Evolutionary conservation across 345 rosid genomes (phyloP), one percentile per base, ranked within the genome.

Genomic region (Gynandropsis gynandra): DNA sequence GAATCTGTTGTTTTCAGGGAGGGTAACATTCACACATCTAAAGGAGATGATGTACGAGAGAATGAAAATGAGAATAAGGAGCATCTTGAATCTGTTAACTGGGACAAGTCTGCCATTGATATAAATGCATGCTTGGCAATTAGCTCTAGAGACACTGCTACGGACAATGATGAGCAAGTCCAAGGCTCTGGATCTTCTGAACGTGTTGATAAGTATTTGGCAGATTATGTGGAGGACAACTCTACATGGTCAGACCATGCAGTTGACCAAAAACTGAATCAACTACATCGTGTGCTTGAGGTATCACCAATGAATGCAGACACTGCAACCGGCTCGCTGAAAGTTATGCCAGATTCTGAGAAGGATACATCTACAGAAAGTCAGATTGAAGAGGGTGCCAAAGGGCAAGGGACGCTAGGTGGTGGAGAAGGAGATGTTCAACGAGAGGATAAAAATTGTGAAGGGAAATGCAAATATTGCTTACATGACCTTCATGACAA

Each of bases 1-100:
- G 16, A 19, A 34, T 18, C 14, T 16, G 42, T 61, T 48, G 39
- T 68, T 41, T 35, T 20, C 64, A 81, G 84, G 72, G 50, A 53
- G 33, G 71, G 38, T 46, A 43, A 24, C 36, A 37, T 15, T 18
- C 76, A 48, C 32, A 50, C 35, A 14, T 52, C 64, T 9, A 49
- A 34, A 38, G 68, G 47, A 24, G 29, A 24, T 21, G 68, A 62
- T 33, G 33, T 10, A 17, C 21, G 56, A 7, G 42, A 16, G 44
- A 29, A 46, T 37, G 49, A 58, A 34, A 62, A 49, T 47, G 50
- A 57, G 18, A 48, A 45, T 21, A 51, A 54, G 19, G 61, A 32
- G 8, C 24, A 4, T 20, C 42, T 52, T 50, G 49, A 11, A 46
- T 7, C 50, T 31, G 7, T 32, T 61, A 63, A 19, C 36, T 16